Conservation (phyloP, 345 rosid species). For the Syzygium grande region DNA sequence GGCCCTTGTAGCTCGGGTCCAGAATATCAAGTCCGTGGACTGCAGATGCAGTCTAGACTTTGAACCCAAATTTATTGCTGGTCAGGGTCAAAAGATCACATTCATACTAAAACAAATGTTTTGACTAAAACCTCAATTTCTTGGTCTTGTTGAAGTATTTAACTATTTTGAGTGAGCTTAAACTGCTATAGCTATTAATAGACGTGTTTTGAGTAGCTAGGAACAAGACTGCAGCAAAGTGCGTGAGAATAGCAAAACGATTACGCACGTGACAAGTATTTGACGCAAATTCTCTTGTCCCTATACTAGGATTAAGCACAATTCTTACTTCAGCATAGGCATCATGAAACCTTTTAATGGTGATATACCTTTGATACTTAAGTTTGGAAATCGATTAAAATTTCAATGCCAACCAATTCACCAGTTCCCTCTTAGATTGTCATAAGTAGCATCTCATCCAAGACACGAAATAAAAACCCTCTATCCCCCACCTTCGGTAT, state of each 20-base stretch:
- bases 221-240: not conserved
- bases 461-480: not conserved
- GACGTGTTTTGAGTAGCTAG: not conserved
- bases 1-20: not conserved
- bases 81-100: not conserved
- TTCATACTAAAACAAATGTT: not conserved
- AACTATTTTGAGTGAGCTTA: not conserved
- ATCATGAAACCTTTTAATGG: not conserved
- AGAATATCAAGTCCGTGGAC: no score
- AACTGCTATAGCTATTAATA: not conserved
- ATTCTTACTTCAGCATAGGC: not conserved
- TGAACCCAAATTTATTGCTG: not conserved
- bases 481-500: not conserved
- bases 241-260: not conserved
- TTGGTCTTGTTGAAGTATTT: not conserved
- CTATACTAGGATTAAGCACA: not conserved
- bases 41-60: not conserved
- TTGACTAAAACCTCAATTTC: not conserved
- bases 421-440: not conserved
- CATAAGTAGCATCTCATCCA: not conserved
- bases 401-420: not conserved
- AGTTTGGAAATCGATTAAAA: not conserved
- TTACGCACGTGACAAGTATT: not conserved
- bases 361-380: not conserved
- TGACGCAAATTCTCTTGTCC: not conserved